These are phyloP conservation scores for Tuber microsphaerosporum DNA, from an alignment of 495 filamentous ascomycete species.

Conservation along the genomic window DNA sequence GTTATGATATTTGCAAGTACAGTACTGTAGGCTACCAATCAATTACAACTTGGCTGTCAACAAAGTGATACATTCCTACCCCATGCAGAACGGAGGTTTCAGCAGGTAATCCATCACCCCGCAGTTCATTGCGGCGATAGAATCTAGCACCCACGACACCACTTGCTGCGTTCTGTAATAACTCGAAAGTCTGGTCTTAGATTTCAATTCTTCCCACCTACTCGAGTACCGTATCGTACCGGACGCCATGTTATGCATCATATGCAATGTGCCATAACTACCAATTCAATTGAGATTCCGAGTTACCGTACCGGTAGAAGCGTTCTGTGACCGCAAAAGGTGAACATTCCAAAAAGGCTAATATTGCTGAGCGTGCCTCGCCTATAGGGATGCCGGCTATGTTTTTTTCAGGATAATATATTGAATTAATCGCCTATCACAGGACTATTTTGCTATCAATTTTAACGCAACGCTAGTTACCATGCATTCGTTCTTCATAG, in stretches of 20 bases:
- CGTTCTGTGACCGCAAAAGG: background rate
- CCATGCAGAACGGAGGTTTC: background rate
- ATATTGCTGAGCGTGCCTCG: background rate
- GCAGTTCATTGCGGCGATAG: background rate
- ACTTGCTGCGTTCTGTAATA: background rate
- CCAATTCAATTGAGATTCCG: background rate
- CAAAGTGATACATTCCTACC: background rate
- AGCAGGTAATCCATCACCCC: background rate
- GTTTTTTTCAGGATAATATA: no score
- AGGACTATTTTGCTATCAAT: background rate
- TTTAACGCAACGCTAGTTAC: slow-evolving; percentile 3
- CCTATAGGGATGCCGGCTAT: background rate
- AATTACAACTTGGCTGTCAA: background rate
- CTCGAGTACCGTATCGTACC: background rate
- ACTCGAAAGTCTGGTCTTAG: background rate
- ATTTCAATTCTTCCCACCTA: background rate
- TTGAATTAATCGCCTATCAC: background rate
- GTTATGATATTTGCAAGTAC: background rate
- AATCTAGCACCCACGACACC: background rate
- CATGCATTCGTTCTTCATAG: slow-evolving; percentile 9
- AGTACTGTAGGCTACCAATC: background rate
- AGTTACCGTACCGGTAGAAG: background rate
- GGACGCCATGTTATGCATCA: background rate
- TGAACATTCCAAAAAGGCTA: background rate
- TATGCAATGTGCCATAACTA: background rate